Base-by-base conservation (phyloP, 1,284 basidiomycete genomes). In the Ceratobasidium sp. region DNA sequence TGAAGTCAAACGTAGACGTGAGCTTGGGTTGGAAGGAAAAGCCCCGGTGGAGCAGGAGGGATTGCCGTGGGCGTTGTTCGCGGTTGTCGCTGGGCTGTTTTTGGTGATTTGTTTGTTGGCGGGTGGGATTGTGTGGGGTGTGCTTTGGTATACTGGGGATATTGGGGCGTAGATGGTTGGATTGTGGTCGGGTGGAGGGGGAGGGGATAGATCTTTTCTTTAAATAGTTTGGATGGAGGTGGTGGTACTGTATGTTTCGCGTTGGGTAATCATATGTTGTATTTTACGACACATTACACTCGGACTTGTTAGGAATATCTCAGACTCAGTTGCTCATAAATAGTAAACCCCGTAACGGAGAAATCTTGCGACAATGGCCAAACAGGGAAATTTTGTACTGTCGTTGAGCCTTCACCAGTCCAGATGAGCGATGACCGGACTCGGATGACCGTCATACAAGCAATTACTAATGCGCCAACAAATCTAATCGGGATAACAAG, bases 81-180 rank as follows among this genome's bases (percentile, higher is more conserved):
- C 79, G 47, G 81, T 82, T 65, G 82, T 88, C 31, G 84, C 78
- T 5, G 86, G 82, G 19, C 84, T 83, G 17, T 81, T 89, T 56
- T 75, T 80, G 11, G 19, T 87, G 33, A 78, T 90, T 50, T 72
- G 69, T 48, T 27, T 44, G 41, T 24, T 72, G 14, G 69, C 69
- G 4, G 69, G 56, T 22, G 69, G 44, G 44, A 62, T 72, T 36
- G 69, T 72, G 27, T 60, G 48, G 31, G n/a, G 41, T 14, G 45
- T 48, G 17, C 47, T 72, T 31, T 72, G 48, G 41, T 72, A 33
- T 29, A 59, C 47, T 57, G 69, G 53, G 41, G 54, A 59, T 11
- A 44, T 15, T 22, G n/a, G n/a, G n/a, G n/a, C n/a, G n/a, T n/a
- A n/a, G n/a, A n/a, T n/a, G n/a, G n/a, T n/a, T n/a, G n/a, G n/a